These are phyloP conservation scores for Thamnidium elegans DNA, from an alignment of 192 early-diverging fungal species.

Conservation along the genomic window DNA sequence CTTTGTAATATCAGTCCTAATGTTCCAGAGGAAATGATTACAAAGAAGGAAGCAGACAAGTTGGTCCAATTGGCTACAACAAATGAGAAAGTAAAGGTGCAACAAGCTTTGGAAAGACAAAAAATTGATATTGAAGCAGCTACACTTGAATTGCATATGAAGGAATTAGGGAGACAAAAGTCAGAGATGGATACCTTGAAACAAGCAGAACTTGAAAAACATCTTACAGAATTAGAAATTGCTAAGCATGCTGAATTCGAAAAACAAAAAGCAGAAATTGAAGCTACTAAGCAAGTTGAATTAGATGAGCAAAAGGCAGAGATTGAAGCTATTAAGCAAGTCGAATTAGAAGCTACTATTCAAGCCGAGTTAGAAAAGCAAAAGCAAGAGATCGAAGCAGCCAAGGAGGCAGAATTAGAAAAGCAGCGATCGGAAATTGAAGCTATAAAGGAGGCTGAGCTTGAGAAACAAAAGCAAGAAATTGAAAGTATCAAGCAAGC, in stretches of 20 bases:
- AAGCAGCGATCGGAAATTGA: neutral
- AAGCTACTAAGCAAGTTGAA: neutral
- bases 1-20: too few species aligned
- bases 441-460: neutral
- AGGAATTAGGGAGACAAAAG: neutral
- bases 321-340: neutral
- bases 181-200: neutral
- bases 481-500: constrained; percentile 1
- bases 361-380: neutral
- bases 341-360: neutral
- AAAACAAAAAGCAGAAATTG: neutral
- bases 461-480: neutral
- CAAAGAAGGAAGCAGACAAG: neutral
- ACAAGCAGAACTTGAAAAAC: too few species aligned
- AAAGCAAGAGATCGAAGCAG: neutral
- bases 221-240: neutral
- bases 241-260: neutral
- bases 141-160: neutral
- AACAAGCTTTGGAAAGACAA: neutral
- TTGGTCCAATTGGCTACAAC: neutral
- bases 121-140: neutral
- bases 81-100: neutral
- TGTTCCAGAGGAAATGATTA: too few species aligned
- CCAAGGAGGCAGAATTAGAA: neutral
- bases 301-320: neutral